Evolutionary conservation across 2,329 filamentous ascomycete species (phyloP), one percentile per base, ranked within the genome.

Genomic region (Botryotinia narcissicola): DNA sequence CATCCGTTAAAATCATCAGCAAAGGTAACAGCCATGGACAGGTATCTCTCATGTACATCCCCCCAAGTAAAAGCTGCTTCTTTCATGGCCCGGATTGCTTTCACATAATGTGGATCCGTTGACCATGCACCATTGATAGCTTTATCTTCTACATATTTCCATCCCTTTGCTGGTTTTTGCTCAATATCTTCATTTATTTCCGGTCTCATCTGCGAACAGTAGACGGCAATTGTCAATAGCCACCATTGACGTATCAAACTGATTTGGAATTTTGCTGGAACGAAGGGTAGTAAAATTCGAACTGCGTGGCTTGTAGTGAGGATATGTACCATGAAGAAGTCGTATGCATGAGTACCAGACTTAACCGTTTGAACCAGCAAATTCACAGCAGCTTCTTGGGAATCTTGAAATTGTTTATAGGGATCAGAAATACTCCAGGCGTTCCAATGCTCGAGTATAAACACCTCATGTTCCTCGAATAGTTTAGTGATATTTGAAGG

Each of bases 381-480:
- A 0, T 88, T 87, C 0, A 89, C 84, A 0, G 89, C 88, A 0
- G 87, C 85, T 79, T 89, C 86, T 78, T 92, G 90, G 1, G 91
- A 93, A 73, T 92, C 87, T 73, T 89, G 87, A 80, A 98, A 97
- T 79, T 94, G 91, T 76, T 87, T 86, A n/a, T 86, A 86, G 0
- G 93, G 91, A 74, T 95, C 86, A 14, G 86, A 83, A 35, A 97
- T 86, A 16, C 87, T 85, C 95, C 94, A 98, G 4, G 92, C 91
- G 77, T 97, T 96, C 93, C 94, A 98, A 84, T 98, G 93, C 77
- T 97, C 92, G 63, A 98, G 82, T 25, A 97, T 84, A 0, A 90
- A 86, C 22, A 87, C 85, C 79, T 95, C 92, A 70, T 92, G 88
- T 74, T 92, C 84, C 51, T 87, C 83, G 75, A 98, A 91, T 12